Base-by-base conservation (phyloP, 805 yeast genomes). In the Ogataea saltuana region DNA sequence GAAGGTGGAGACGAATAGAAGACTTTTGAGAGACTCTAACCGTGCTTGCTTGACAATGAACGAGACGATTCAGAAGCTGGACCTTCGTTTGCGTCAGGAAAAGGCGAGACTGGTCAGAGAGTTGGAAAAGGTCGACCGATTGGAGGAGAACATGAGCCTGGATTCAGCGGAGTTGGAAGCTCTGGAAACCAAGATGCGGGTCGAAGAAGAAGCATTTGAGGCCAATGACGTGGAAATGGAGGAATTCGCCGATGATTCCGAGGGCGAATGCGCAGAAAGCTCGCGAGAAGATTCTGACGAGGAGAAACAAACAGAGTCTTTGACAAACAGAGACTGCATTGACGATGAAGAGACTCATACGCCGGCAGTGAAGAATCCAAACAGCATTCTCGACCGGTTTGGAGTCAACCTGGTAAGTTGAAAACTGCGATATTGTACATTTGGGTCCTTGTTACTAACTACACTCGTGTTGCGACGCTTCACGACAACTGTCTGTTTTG, bases 251-350 rank as follows among this genome's bases (percentile, higher is more conserved):
- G 22, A 32, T 22, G 51, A 46, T 20, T 29, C 32, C 31, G 19
- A 33, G 34, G 33, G 39, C 42, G 15, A 28, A 21, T 27, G 28
- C 28, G 21, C 44, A 47, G 16, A 39, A 41, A 26, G 30, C 20
- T 18, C 19, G 28, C 7, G 42, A 39, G 19, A 41, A 40, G 12
- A 54, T 57, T 19, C 53, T 51, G n/a, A 54, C 13, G 17, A 31
- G 20, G 36, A 18, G 8, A 21, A 6, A 28, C 13, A 12, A 5
- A 11, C 37, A 13, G 29, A 6, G 7, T 32, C 41, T 2, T 35
- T 47, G n/a, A 47, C 43, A 6, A 38, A 39, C 17, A 37, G 51
- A 32, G 36, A 33, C 8, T 47, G 40, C 18, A 29, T 41, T 11
- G 51, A 47, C 26, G 48, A 47, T 21, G 45, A 41, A 23, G 33